Percentiles rank a stretch among this genome's conserved stretches.
phyloP scores from a whole-genome alignment of 1,139 yeast genomes.

The Nakaseomyces nivariensis region DNA sequence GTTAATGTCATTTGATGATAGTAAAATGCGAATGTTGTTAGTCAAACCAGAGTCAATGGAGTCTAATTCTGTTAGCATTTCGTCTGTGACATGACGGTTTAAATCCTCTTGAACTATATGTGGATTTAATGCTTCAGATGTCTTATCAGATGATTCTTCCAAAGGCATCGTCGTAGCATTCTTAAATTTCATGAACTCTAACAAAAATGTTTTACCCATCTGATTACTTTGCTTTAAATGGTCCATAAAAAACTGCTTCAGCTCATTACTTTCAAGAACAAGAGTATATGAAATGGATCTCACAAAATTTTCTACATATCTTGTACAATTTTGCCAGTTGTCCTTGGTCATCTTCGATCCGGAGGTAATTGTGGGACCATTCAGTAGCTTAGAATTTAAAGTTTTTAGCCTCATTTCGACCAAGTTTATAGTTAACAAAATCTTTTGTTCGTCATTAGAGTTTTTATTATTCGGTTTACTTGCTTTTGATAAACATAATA shows the following conservation, averaged over 20 bases:
- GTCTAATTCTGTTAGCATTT: constrained; percentile 8
- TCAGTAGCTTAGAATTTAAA: constrained; percentile 3
- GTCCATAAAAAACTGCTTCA: constrained; percentile 12
- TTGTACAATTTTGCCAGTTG: constrained; percentile 25
- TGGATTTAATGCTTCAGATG: background rate
- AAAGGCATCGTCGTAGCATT: constrained; percentile 65
- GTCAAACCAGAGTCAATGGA: constrained; percentile 14
- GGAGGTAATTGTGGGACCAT: constrained; percentile 6
- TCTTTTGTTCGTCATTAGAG: constrained; percentile 25
- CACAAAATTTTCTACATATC: constrained; percentile 11
- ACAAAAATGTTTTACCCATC: constrained; percentile 10
- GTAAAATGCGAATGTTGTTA: constrained; percentile 11
- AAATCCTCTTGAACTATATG: background rate
- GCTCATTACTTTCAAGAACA: constrained; percentile 13
- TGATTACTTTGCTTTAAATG: constrained; percentile 10
- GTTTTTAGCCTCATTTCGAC: constrained; percentile 28
- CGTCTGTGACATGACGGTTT: background rate
- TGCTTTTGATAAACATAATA: constrained; percentile 12
- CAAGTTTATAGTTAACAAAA: constrained; percentile 28
- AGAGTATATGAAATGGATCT: constrained; percentile 13
- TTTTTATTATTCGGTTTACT: constrained; percentile 14
- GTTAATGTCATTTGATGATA: background rate
- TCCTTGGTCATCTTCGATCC: constrained; percentile 28
- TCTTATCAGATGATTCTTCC: constrained; percentile 36
- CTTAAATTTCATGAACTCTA: constrained; percentile 60